Base-by-base conservation (phyloP, 2,329 filamentous ascomycete genomes). In the Diaporthe ilicicola region DNA sequence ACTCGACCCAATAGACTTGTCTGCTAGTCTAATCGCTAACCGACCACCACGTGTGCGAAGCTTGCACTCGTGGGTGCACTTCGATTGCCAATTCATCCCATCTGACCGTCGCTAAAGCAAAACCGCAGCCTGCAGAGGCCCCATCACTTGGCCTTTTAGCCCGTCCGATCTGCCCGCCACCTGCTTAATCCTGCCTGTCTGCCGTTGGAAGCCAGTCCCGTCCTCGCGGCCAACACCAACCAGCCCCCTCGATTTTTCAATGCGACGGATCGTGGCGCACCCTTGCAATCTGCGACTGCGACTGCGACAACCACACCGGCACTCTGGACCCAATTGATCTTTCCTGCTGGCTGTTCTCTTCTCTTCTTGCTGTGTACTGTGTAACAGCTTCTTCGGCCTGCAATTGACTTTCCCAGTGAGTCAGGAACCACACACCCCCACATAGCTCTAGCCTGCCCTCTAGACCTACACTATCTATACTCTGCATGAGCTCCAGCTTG, bases 141-240 rank as follows among this genome's bases (percentile, higher is more conserved):
- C 56, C 39, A 39, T 61, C 56, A 61, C 56, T 46, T 62, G 56
- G 56, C 39, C 56, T 46, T 62, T 62, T 62, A 51, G 54, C 42
- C 55, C 51, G 27, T n/a, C 56, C 39, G 29, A 50, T 32, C 50
- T 59, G 66, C 70, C 66, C 70, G 70, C 70, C 70, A 72, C 66
- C 66, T 27, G 56, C 70, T 66, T 72, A 69, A 55, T 59, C 53
- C 53, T 72, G 55, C 70, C 55, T 29, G 29, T 34, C 66, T 51
- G 22, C 66, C 27, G 6, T 27, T 24, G 17, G 42, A 12, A 37
- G n/a, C n/a, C 48, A 42, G 37, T 32, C 50, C 64, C 44, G 27
- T 59, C 10, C 27, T 61, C 68, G 68, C 67, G 54, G 54, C 69
- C 64, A 85, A 55, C 68, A 65, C 61, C 59, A 59, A 59, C 69